Evolutionary conservation across 2,329 filamentous ascomycete species (phyloP), one percentile per base, ranked within the genome.

Genomic region (Pezicula carpinea): DNA sequence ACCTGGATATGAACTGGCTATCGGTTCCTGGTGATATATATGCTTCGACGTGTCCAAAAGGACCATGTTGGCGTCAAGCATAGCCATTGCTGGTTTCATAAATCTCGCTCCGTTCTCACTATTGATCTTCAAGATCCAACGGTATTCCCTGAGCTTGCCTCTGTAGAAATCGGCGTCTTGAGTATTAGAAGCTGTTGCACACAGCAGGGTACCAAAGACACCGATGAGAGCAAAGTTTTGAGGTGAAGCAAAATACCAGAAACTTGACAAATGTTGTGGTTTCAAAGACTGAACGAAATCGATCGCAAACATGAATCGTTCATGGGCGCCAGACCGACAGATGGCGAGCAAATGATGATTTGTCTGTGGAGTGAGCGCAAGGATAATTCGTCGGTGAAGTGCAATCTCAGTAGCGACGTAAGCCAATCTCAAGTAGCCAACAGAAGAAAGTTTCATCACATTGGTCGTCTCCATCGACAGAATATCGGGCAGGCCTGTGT

Each of bases 391-490:
- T 3, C 74, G 70, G 54, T 77, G 73, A 3, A 77, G 66, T 35
- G 73, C 69, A 44, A 77, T 73, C 47, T 76, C 74, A 0, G 74
- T 71, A 0, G 73, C 72, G 40, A 73, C 70, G 51, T 77, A 76
- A 1, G 74, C 72, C 2, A 78, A 65, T 43, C 76, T 71, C 7
- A 78, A 60, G 34, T 71, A 74, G 2, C 73, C 67, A 54, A 54
- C 66, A 49, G 65, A 67, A 34, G 66, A 71, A 14, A 73, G 59
- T 47, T 70, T 70, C 49, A 69, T 63, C 8, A 68, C 60, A 18
- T 67, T 64, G 1, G 63, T 68, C 1, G 60, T 64, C 35, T 75
- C 69, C 22, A 77, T 66, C 19, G 73, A 70, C 8, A 76, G 63
- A 43, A 65, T 66, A 39, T 67, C 62, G 1, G 74, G 74, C 0